Conservation (phyloP, 169 alveolate genomes). For the Cryptosporidium ryanae region DNA sequence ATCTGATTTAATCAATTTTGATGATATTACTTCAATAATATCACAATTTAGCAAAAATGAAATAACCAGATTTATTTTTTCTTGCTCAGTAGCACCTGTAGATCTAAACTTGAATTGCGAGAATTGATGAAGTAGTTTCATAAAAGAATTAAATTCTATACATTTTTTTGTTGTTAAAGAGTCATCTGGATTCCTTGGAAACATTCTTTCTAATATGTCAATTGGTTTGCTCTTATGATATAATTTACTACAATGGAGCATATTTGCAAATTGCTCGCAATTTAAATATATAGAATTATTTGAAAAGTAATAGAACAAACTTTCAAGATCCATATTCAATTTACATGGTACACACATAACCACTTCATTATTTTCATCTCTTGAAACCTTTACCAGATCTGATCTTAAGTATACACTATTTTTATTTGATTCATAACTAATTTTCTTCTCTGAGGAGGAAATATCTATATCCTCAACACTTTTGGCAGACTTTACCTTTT, state of each 20-base stretch:
- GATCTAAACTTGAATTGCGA: conserved; percentile 65
- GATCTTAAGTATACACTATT: conserved; percentile 27
- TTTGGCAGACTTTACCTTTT: too few relatives aligned
- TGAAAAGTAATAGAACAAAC: conserved; percentile 51
- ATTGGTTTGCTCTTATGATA: conserved; percentile 67
- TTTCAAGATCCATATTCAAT: conserved; percentile 64
- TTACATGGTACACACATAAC: conserved; percentile 64
- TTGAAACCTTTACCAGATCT: conserved; percentile 40
- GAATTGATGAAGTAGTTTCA: conserved; percentile 41
- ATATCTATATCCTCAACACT: too few relatives aligned
- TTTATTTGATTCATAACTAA: not conserved
- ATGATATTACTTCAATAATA: conserved; percentile 3
- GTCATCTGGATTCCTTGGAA: conserved; percentile 14
- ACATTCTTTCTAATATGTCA: conserved; percentile 68
- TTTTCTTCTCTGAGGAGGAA: too few relatives aligned
- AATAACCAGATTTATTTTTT: conserved; percentile 58
- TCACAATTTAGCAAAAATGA: conserved; percentile 52
- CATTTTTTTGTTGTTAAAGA: not conserved
- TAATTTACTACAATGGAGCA: conserved; percentile 49
- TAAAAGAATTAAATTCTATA: conserved; percentile 29
- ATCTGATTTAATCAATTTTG: conserved; percentile 35
- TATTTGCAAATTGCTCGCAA: conserved; percentile 57
- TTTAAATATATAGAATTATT: conserved; percentile 36
- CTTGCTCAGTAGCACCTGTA: conserved; percentile 40
- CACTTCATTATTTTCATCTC: conserved; percentile 65